Evolutionary conservation across 2,329 filamentous ascomycete genomes (phyloP), one percentile per base, ranked within the genome.

Genomic region (Hypomyces rosellus): DNA sequence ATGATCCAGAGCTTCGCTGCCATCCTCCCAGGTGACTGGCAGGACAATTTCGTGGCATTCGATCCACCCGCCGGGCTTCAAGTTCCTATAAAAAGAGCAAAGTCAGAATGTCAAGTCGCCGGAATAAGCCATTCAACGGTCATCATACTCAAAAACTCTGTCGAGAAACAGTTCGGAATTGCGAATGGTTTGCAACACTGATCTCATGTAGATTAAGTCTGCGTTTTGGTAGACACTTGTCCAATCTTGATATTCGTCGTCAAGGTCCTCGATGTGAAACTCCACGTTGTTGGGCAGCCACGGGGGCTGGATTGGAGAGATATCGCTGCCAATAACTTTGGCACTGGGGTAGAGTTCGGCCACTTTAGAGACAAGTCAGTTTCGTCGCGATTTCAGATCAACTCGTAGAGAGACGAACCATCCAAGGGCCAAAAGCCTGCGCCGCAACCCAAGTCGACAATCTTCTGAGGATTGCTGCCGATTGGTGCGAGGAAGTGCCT

Each of bases 351-450:
- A 73, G 33, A 59, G 62, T 49, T 76, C 73, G 42, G 71, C 74
- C 46, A 75, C 74, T 76, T 53, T 22, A 46, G 25, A 46, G 37
- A 7, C 18, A 22, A n/a, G 42, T 55, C 45, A 55, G 55, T 56
- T 8, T 30, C 25, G 7, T 30, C 4, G 25, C 25, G 9, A 30
- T 30, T 30, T 30, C 25, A 7, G 42, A 46, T 45, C 39, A 13
- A 16, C 22, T 37, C 30, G 39, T 13, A 20, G 16, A 37, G 40
- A 15, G 15, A 63, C 67, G 36, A 57, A 76, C 74, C 65, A 56
- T 76, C 74, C 48, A 80, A 73, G 2, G 79, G 78, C 80, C 80
- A 84, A 39, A 80, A 69, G 25, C 74, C 74, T 33, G 72, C 73
- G 5, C 75, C 75, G 4, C 74, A 77, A 22, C 75, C 75, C 14